Conservation (phyloP, 169 alveolate genomes). For the Pseudocohnilembus persalinus region DNA sequence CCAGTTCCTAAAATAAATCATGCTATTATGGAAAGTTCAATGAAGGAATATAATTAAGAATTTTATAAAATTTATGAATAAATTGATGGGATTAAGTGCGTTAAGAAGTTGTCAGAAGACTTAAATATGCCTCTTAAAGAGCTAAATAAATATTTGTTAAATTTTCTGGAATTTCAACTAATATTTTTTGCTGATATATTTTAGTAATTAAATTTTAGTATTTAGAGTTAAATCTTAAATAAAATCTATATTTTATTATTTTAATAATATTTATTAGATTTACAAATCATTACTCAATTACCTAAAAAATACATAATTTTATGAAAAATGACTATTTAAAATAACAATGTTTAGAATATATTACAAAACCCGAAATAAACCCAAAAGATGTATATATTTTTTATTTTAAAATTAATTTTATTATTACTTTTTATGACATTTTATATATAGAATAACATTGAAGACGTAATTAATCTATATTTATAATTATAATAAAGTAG, state of each 20-base stretch:
- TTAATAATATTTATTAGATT: not conserved
- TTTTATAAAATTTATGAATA: conserved; percentile 1
- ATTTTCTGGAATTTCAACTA: not conserved
- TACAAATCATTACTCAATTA: not conserved
- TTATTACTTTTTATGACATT: too few species aligned
- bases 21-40: not conserved
- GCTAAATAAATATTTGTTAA: conserved; percentile 3
- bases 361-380: not conserved
- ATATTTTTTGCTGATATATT: conserved; percentile 11
- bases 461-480: not conserved
- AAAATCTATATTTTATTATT: too few species aligned
- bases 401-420: too few species aligned
- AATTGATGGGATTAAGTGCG: conserved; percentile 11
- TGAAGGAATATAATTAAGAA: not conserved
- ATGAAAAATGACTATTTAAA: too few species aligned
- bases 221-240: too few species aligned
- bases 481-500: too few species aligned
- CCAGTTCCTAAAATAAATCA: not conserved
- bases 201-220: not conserved
- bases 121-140: conserved; percentile 1
- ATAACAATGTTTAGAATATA: not conserved
- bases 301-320: not conserved
- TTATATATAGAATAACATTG: not conserved
- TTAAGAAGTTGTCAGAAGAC: conserved; percentile 2
- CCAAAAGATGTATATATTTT: not conserved